Percentiles rank a stretch among this genome's conserved stretches.
phyloP scores from a whole-genome alignment of 2,329 filamentous ascomycete genomes.

The Diaporthe velutina region DNA sequence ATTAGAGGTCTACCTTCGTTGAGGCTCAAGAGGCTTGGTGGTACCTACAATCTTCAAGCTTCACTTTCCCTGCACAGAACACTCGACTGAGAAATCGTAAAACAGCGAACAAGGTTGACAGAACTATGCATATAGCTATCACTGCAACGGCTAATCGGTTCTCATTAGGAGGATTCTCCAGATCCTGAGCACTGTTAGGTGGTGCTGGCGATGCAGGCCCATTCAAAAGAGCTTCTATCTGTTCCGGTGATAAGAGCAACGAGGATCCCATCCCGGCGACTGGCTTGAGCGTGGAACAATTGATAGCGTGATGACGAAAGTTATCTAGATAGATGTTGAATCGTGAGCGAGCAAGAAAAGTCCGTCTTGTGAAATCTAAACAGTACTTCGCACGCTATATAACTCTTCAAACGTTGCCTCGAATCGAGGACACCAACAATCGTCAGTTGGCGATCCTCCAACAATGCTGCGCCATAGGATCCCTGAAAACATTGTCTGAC shows the following conservation, averaged over 20 bases:
- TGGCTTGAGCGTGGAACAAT: background rate
- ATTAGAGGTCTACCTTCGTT: background rate
- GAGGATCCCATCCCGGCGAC: background rate
- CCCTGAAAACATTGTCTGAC: background rate
- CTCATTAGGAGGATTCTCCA: background rate
- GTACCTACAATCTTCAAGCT: background rate
- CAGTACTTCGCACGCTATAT: background rate
- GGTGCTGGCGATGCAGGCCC: background rate
- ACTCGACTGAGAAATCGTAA: background rate
- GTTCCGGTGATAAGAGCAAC: background rate
- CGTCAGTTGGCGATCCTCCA: background rate
- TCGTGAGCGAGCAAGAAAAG: background rate
- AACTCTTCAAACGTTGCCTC: background rate
- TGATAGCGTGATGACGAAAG: background rate
- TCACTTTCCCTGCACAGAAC: background rate
- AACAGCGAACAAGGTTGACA: background rate
- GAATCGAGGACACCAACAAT: background rate
- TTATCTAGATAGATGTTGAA: background rate
- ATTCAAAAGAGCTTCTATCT: background rate
- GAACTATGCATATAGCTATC: background rate
- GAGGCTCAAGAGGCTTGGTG: background rate
- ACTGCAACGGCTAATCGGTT: background rate
- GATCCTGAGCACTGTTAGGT: background rate
- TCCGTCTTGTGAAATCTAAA: no score
- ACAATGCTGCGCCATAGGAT: background rate